phyloP scores from a whole-genome alignment of 139 green algal species.

The Pleodorina starrii region DNA sequence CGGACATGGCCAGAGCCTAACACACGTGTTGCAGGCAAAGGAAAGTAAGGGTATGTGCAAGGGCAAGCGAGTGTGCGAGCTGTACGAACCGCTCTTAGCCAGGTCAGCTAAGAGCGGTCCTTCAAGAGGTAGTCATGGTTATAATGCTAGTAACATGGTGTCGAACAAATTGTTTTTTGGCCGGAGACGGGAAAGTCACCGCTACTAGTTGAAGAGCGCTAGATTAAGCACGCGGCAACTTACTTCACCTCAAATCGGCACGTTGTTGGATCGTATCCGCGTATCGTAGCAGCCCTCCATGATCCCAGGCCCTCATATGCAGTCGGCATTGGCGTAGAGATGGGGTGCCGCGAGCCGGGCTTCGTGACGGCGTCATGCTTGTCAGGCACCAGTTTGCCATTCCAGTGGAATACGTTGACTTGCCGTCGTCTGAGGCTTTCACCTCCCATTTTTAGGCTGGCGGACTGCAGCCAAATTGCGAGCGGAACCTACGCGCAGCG shows the following conservation, averaged over 20 bases:
- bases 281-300: slow-evolving; percentile 32
- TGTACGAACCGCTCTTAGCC: too few species aligned
- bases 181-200: too few species aligned
- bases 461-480: background rate
- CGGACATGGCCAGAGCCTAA: too few species aligned
- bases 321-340: background rate
- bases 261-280: background rate
- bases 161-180: too few species aligned
- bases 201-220: too few species aligned
- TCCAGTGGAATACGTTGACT: slow-evolving; percentile 30
- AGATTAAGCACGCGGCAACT: background rate
- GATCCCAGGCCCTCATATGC: background rate
- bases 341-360: background rate
- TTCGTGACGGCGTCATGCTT: background rate
- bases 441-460: background rate
- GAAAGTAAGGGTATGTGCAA: too few species aligned
- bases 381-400: background rate
- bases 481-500: slow-evolving; percentile 21
- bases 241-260: slow-evolving; percentile 39
- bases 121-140: too few species aligned
- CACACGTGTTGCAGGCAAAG: too few species aligned
- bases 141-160: too few species aligned
- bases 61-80: too few species aligned
- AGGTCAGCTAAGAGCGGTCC: too few species aligned
- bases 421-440: background rate